Evolutionary conservation across 2,329 filamentous ascomycete genomes (phyloP), one percentile per base, ranked within the genome.

Genomic region (Fusarium xyrophilum): DNA sequence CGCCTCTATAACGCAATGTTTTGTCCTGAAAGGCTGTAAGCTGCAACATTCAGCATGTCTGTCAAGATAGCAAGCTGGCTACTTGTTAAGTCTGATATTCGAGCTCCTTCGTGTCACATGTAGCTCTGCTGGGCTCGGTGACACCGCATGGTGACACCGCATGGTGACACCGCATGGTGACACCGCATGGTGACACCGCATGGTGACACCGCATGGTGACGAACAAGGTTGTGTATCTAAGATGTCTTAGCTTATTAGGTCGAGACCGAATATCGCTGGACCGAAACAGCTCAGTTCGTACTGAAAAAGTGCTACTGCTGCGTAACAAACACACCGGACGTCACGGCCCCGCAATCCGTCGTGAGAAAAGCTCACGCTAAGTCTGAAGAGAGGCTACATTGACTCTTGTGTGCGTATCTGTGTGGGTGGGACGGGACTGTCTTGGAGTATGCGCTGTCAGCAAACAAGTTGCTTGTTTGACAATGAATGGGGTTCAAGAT

Each of bases 271-370:
- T 25, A 44, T 62, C 13, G 21, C 32, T 25, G 30, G 36, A 38
- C 56, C 25, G 15, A 25, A 17, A 44, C 23, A 32, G 19, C 35
- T 61, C 47, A 23, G 36, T 38, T 67, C 54, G 14, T 12, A 9
- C 48, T 33, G 52, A 44, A 44, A 61, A 56, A 53, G 47, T 51
- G 33, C 47, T 40, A n/a, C 25, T 44, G 25, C 25, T 44, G 15
- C 28, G 30, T 43, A 63, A 47, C 38, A 15, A 30, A 48, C 44
- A 56, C 36, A 50, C 39, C 60, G 61, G 63, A 60, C 63, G 33
- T 59, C 43, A 30, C 63, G 56, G 68, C 68, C 70, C 70, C 70
- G 66, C 70, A 63, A 55, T 68, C 60, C 47, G 51, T 63, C 61
- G 43, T 60, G 33, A 44, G 42, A 44, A 44, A 56, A 53, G 44